Evolutionary conservation across 257 asterid species (phyloP).

Genomic region (Fraxinus excelsior): DNA sequence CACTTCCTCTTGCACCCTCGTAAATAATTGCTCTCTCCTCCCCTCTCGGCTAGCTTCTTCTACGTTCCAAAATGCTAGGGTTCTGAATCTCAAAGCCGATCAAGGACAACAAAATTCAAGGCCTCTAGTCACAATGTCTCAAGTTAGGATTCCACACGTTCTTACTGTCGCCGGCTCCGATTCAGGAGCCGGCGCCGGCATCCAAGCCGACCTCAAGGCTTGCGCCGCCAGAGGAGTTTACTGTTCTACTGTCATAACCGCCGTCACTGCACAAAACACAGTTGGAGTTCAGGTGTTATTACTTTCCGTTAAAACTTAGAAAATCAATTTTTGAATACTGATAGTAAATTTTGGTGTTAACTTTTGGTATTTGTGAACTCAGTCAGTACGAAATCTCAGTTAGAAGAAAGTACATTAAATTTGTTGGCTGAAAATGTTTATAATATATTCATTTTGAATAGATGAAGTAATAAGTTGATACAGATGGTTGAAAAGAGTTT

Average conservation of each 20-base stretch:
- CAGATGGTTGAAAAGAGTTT: neutral
- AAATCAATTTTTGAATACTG: neutral
- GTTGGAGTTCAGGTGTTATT: slow-evolving; percentile 78
- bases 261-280: slow-evolving; percentile 94
- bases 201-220: slow-evolving; percentile 92
- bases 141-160: slow-evolving; percentile 74
- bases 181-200: slow-evolving; percentile 94
- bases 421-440: neutral
- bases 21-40: neutral
- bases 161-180: slow-evolving; percentile 95
- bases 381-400: neutral
- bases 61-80: slow-evolving; percentile 27
- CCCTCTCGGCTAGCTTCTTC: too few relatives aligned
- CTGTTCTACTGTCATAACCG: slow-evolving; percentile 90
- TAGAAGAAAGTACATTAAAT: neutral
- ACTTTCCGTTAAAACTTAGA: neutral
- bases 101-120: slow-evolving; percentile 27
- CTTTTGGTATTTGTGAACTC: slow-evolving; percentile 1
- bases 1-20: neutral
- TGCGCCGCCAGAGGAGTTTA: slow-evolving; percentile 87
- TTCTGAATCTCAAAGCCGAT: slow-evolving; percentile 40
- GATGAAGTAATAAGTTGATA: neutral
- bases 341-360: neutral
- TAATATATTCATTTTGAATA: neutral
- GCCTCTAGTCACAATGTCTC: slow-evolving; percentile 12